Evolutionary conservation across 805 yeast species (phyloP).

Genomic region (Metschnikowia lochheadii): DNA sequence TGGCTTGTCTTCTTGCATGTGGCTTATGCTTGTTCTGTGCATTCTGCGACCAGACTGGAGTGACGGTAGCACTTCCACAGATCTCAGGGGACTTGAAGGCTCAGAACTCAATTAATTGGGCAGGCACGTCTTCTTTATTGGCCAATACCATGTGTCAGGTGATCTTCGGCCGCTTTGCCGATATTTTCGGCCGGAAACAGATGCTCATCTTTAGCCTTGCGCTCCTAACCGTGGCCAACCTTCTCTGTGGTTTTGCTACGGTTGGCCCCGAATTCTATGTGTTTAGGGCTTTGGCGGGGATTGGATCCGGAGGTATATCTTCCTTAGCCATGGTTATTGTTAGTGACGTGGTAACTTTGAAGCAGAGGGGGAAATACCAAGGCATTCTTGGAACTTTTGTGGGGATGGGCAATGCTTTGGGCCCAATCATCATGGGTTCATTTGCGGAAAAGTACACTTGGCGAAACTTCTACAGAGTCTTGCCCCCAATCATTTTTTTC

Average conservation of each 20-base stretch:
- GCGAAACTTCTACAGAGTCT: slow-evolving; percentile 51
- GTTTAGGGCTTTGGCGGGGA: slow-evolving; percentile 54
- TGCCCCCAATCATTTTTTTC: slow-evolving; percentile 39
- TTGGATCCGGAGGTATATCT: slow-evolving; percentile 56
- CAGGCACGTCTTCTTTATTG: slow-evolving; percentile 65
- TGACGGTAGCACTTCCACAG: slow-evolving; percentile 45
- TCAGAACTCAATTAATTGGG: slow-evolving; percentile 55
- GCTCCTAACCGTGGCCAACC: slow-evolving; percentile 44
- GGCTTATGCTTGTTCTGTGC: slow-evolving; percentile 39
- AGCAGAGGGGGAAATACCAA: slow-evolving; percentile 50
- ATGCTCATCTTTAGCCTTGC: slow-evolving; percentile 42
- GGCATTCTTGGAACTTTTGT: slow-evolving; percentile 51
- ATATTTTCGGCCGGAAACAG: slow-evolving; percentile 53
- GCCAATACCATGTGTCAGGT: slow-evolving; percentile 76
- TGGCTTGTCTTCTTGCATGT: slow-evolving; percentile 35
- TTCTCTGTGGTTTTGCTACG: slow-evolving; percentile 38
- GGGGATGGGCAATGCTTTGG: slow-evolving; percentile 50
- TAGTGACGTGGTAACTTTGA: slow-evolving; percentile 52
- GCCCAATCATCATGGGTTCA: slow-evolving; percentile 55
- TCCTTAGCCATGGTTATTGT: slow-evolving; percentile 50
- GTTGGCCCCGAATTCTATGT: slow-evolving; percentile 43
- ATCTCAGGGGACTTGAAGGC: slow-evolving; percentile 48
- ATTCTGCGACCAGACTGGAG: slow-evolving; percentile 48
- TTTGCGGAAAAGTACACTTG: slow-evolving; percentile 44
- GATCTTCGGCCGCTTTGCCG: slow-evolving; percentile 65